Base-by-base conservation (phyloP, 441 rosid species). In the Metrosideros polymorpha region DNA sequence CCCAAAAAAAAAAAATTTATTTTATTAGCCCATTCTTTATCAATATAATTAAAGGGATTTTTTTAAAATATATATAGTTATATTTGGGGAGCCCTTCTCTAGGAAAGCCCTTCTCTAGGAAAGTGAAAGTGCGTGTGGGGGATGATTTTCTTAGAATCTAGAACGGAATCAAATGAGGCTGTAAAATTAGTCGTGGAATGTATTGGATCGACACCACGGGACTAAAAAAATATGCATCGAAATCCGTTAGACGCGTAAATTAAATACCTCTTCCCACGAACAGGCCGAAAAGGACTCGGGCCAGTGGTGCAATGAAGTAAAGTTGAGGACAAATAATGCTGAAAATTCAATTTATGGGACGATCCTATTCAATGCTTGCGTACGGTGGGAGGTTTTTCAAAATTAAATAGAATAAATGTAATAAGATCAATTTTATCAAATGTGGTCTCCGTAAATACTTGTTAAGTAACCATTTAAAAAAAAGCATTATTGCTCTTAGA, bases 371-470 rank as follows among this genome's bases (percentile, higher is more conserved):
- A 66, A 71, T 22, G 79, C 47, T 71, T 3, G 47, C 9, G 79
- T 39, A 6, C 49, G 22, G n/a, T 3, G 47, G 45, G 2, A 5
- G 47, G 79, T 3, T 35, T 22, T 2, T 10, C 4, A 12, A 4
- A 6, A 3, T 39, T 22, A 71, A 42, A 35, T 39, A 10, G 47
- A 10, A 39, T 39, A 22, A 42, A 39, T 39, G n/a, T 22, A 39
- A 7, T 35, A 0, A 66, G 15, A 66, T 35, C 25, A 3, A 17
- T 22, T 35, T 9, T 32, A 19, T 35, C 19, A 35, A 71, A 39
- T 6, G 24, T 10, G 5, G 79, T 24, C 27, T 35, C 2, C 0
- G 27, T 19, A 10, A 2, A 9, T 0, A 66, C 47, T 35, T 5
- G 27, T 66, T 22, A 59, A 29, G 35, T n/a, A 59, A 0, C 35